Evolutionary conservation across 1,284 basidiomycete species (phyloP).

Genomic region (Cryptococcus wingfieldii): DNA sequence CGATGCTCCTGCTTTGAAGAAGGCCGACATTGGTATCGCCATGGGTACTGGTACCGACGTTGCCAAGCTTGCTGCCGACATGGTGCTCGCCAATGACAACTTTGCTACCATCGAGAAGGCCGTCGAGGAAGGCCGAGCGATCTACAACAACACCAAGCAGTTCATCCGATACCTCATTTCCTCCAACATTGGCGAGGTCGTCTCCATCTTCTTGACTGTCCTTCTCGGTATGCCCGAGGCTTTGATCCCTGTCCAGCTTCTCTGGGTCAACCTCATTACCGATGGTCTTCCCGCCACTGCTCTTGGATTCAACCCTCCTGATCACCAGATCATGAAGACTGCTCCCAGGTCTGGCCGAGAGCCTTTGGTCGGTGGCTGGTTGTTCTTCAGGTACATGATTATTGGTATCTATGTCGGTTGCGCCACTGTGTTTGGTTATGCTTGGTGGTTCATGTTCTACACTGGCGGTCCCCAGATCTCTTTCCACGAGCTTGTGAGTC

Average conservation of each 20-base stretch:
- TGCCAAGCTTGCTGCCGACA: slow-evolving; percentile 95
- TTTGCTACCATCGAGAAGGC: slow-evolving; percentile 87
- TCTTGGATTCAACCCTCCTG: slow-evolving; percentile 94
- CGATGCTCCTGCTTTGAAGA: slow-evolving; percentile 93
- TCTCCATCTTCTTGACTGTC: slow-evolving; percentile 95
- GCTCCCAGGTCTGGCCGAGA: slow-evolving; percentile 84
- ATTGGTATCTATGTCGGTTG: slow-evolving; percentile 91
- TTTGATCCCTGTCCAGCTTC: slow-evolving; percentile 91
- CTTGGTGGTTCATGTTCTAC: slow-evolving; percentile 98
- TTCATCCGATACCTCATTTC: slow-evolving; percentile 69
- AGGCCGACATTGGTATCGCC: slow-evolving; percentile 96
- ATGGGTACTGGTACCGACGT: slow-evolving; percentile 99
- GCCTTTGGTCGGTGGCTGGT: slow-evolving; percentile 84
- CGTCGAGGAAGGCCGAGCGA: slow-evolving; percentile 92
- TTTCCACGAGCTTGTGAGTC: slow-evolving; percentile 81
- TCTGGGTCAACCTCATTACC: slow-evolving; percentile 95
- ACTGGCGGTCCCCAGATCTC: slow-evolving; percentile 83
- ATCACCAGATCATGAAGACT: slow-evolving; percentile 91
- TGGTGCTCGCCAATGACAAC: slow-evolving; percentile 69
- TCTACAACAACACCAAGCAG: slow-evolving; percentile 99
- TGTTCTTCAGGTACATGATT: slow-evolving; percentile 92
- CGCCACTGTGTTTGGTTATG: slow-evolving; percentile 93
- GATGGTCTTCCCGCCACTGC: slow-evolving; percentile 93
- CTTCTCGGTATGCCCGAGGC: slow-evolving; percentile 98
- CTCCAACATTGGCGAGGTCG: slow-evolving; percentile 97